Conservation (phyloP, 768 basidiomycete species). For the Steccherinum ochraceum region DNA sequence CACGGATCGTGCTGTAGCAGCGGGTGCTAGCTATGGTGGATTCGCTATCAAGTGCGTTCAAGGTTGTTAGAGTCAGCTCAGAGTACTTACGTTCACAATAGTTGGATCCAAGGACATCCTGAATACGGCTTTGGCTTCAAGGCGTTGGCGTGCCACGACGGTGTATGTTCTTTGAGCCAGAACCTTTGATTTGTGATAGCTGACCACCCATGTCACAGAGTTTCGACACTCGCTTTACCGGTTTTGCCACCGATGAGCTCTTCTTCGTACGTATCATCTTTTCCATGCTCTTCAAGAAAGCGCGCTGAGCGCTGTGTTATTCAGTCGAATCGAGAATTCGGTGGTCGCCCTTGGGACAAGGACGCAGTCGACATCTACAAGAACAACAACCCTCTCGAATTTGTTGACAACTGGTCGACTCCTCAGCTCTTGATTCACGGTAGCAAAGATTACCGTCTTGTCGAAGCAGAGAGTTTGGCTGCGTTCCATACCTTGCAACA, state of each 20-base stretch:
- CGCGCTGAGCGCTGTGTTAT: not conserved
- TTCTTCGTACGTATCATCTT: conserved; percentile 71
- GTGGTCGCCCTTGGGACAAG: conserved; percentile 71
- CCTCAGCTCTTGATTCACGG: conserved; percentile 83
- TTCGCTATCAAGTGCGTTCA: conserved; percentile 75
- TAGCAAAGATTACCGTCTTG: conserved; percentile 83
- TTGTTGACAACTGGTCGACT: conserved; percentile 78
- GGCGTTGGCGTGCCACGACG: conserved; percentile 89
- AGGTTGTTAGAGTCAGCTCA: no score
- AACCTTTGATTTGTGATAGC: not conserved
- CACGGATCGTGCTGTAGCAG: conserved; percentile 57
- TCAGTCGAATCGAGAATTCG: conserved; percentile 86
- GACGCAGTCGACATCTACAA: conserved; percentile 46
- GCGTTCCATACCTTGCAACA: conserved; percentile 84
- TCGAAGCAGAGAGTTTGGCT: conserved; percentile 78
- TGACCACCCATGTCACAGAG: conserved; percentile 36
- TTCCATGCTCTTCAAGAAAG: not conserved
- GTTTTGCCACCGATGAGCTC: conserved; percentile 87
- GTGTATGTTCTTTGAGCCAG: conserved; percentile 39
- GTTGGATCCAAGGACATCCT: conserved; percentile 94
- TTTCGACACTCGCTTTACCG: conserved; percentile 73
- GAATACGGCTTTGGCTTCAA: conserved; percentile 88
- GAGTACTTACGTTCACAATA: conserved; percentile 24
- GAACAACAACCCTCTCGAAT: conserved; percentile 77
- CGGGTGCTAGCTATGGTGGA: conserved; percentile 36